Base-by-base conservation (phyloP, 2,329 filamentous ascomycete genomes). In the Pestalotiopsis sp. region DNA sequence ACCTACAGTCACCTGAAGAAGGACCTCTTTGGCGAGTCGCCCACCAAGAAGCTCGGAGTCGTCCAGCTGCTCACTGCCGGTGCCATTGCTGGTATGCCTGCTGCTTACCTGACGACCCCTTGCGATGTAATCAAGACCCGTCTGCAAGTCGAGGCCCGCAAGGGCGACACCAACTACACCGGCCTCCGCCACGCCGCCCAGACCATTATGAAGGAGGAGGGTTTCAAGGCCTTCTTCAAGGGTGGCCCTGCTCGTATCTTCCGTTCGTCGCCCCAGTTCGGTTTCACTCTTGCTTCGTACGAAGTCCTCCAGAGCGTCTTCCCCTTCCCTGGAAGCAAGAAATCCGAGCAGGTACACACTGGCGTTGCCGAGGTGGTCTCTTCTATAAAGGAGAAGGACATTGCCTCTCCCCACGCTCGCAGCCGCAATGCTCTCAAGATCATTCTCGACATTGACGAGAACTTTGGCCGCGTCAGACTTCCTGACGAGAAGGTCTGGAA, bases 81-180 rank as follows among this genome's bases (percentile, higher is more conserved):
- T 84, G 96, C 96, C 69, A 98, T 99, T 72, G 93, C 93, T 39
- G 93, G 93, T 82, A 96, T 96, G 92, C 93, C 93, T 5, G 93
- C 93, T 4, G 93, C 93, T 7, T 99, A 99, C 84, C 87, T 99
- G 71, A 99, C 96, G 27, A 99, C 96, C 2, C 96, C 96, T 0
- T 98, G 93, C 84, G 96, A 99, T 78, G 96, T 99, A 71, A 98
- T 99, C 91, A 99, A 99, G 88, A 99, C 96, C 3, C 92, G 96
- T 79, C 87, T 99, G 69, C 96, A 99, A 81, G 96, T 99, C 69
- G 96, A 99, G 82, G 95, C 95, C 25, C 92, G 96, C 72, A 98
- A 98, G 86, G 96, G 96, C 71, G 95, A 99, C 76, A 91, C 91
- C 3, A 87, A 87, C 63, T 99, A 99, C 86, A 96, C 89, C 57